A percentile compares a stretch with the other conserved stretches of the same genome.
These are phyloP conservation scores for Emergomyces orientalis DNA, from an alignment of 2,329 filamentous ascomycete genomes.

Conservation along the genomic window DNA sequence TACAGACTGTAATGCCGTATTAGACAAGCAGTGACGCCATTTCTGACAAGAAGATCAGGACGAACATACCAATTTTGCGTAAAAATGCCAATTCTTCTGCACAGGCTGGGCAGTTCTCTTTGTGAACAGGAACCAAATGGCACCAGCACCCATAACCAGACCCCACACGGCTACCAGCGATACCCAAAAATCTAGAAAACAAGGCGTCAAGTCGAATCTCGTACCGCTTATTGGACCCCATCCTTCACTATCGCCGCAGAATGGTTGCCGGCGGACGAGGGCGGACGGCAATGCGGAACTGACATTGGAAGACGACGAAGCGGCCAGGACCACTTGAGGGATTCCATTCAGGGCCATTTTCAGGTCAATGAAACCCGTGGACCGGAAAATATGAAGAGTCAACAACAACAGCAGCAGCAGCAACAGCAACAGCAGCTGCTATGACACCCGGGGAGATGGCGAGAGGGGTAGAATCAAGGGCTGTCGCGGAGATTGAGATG, in stretches of 20 bases:
- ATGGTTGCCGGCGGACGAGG: conserved; percentile 46
- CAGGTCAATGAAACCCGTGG: conserved; percentile 10
- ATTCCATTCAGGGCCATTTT: conserved; percentile 21
- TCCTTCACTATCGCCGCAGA: conserved; percentile 84
- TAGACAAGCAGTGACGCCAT: too few species aligned
- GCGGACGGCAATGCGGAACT: conserved; percentile 15
- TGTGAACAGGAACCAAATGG: conserved; percentile 69
- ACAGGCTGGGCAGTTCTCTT: conserved; percentile 59
- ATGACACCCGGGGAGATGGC: not conserved
- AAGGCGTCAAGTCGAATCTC: conserved; percentile 91
- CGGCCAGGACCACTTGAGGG: conserved; percentile 18
- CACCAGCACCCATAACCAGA: conserved; percentile 63
- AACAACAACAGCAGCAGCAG: not conserved
- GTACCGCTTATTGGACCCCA: conserved; percentile 87
- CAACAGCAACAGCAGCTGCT: conserved; percentile 1
- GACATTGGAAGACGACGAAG: conserved; percentile 13
- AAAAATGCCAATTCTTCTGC: conserved; percentile 84
- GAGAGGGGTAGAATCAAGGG: not conserved
- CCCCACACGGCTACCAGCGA: conserved; percentile 69
- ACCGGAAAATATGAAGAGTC: conserved; percentile 9
- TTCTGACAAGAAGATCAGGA: not conserved
- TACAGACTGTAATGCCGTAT: conserved; percentile 40
- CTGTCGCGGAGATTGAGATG: not conserved
- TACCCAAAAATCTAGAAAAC: conserved; percentile 90
- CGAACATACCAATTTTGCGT: conserved; percentile 67